Conservation (phyloP, 192 early-diverging fungal genomes). For the Mortierella antarctica region DNA sequence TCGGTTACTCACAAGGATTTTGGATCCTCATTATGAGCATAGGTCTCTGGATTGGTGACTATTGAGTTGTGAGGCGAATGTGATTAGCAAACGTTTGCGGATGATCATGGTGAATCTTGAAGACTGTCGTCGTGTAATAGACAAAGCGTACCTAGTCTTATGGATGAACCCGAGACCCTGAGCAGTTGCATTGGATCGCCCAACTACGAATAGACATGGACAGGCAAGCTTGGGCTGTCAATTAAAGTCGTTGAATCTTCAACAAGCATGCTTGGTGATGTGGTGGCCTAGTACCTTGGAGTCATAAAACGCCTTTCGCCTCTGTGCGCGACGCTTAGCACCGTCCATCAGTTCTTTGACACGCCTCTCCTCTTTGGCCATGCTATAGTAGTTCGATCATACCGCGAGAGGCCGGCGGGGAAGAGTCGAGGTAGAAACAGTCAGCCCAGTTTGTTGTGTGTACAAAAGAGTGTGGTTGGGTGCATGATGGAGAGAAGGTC, state of each 20-base stretch:
- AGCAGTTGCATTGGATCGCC: slow-evolving; percentile 51
- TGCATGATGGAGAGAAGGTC: too few species aligned
- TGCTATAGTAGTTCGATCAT: background rate
- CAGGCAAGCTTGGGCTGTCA: background rate
- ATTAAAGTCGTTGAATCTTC: background rate
- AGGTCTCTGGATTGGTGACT: slow-evolving; percentile 41
- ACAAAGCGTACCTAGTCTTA: slow-evolving; percentile 16
- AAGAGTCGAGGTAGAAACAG: too few species aligned
- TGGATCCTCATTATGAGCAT: slow-evolving; percentile 31
- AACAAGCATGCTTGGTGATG: background rate
- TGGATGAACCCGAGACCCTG: slow-evolving; percentile 35
- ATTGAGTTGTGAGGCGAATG: background rate
- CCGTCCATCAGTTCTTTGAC: slow-evolving; percentile 35
- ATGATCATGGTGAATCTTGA: too few species aligned
- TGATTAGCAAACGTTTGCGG: background rate
- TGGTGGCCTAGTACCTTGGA: slow-evolving; percentile 9
- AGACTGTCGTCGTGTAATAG: too few species aligned
- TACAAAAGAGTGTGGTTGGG: too few species aligned
- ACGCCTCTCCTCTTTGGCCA: slow-evolving; percentile 44
- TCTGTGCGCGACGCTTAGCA: slow-evolving; percentile 38
- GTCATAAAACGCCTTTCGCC: slow-evolving; percentile 40
- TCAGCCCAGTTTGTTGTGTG: too few species aligned
- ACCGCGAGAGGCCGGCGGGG: too few species aligned
- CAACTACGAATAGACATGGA: slow-evolving; percentile 6
- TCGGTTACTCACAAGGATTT: slow-evolving; percentile 27